phyloP scores from a whole-genome alignment of 2,329 filamentous ascomycete species.

The Dryadomyces quercivorus region DNA sequence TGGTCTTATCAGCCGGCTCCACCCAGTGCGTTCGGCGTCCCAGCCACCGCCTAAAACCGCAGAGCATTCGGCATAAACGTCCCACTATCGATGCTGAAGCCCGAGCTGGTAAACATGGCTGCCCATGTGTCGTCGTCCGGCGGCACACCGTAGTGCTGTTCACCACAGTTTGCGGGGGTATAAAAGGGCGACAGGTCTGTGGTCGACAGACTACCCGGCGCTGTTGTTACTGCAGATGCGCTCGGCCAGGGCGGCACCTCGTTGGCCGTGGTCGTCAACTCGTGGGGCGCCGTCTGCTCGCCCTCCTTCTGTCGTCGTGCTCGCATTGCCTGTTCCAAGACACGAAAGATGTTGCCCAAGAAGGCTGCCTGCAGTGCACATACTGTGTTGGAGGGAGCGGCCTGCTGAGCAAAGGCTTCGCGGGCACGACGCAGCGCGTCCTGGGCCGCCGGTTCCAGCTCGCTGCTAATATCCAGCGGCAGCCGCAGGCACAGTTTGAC shows the following conservation, averaged over 20 bases:
- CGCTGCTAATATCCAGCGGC: background rate
- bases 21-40: background rate
- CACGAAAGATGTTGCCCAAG: constrained; percentile 13
- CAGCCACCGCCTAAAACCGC: background rate
- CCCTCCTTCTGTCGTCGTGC: background rate
- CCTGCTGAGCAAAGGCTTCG: background rate
- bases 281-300: background rate
- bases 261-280: background rate
- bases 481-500: background rate
- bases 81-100: background rate
- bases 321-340: background rate
- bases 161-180: background rate
- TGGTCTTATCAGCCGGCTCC: background rate
- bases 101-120: background rate
- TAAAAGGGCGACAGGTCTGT: background rate
- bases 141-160: background rate
- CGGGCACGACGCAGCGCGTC: background rate
- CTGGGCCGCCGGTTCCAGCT: background rate
- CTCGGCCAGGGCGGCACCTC: no score
- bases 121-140: background rate
- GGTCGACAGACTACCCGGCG: no score
- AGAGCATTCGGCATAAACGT: background rate
- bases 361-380: constrained; percentile 22
- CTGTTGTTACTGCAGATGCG: background rate
- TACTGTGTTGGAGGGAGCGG: constrained; percentile 13